phyloP scores from a whole-genome alignment of 23 red algal species.

The Cyanidiococcus yangmingshanensis region DNA sequence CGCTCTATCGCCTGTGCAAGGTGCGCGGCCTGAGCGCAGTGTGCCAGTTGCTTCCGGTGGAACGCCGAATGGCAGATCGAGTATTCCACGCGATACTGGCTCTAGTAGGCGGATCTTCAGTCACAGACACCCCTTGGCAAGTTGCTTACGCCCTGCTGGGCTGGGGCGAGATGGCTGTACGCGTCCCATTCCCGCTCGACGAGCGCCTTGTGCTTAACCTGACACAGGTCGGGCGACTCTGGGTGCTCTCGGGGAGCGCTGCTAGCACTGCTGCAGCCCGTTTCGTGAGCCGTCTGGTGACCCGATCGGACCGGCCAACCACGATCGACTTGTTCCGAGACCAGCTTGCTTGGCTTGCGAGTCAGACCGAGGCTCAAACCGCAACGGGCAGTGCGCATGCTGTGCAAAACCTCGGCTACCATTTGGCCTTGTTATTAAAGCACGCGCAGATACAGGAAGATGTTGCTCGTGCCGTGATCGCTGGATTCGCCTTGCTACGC shows the following conservation, averaged over 20 bases:
- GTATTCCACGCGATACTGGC: not conserved
- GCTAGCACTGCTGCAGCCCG: not conserved
- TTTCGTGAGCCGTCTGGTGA: conserved; percentile 5
- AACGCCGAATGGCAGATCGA: not conserved
- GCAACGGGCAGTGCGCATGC: not conserved
- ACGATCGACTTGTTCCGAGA: not conserved
- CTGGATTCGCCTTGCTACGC: not conserved
- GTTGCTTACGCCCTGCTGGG: not conserved
- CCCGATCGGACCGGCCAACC: not conserved
- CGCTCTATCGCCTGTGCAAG: not conserved
- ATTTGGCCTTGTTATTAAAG: not conserved
- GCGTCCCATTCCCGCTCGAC: conserved; percentile 1
- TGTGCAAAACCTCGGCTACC: not conserved
- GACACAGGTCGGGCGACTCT: not conserved
- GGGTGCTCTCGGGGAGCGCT: not conserved
- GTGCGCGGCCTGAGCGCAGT: not conserved
- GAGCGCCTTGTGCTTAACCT: not conserved
- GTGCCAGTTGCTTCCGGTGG: not conserved
- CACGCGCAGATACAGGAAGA: not conserved
- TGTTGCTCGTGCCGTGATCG: not conserved
- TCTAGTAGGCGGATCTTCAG: too few relatives aligned
- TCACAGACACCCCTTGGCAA: not conserved
- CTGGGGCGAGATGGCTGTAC: not conserved
- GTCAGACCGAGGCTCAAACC: not conserved
- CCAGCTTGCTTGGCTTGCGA: not conserved